Evolutionary conservation across 805 yeast genomes (phyloP).

Genomic region (Scheffersomyces lignosus): DNA sequence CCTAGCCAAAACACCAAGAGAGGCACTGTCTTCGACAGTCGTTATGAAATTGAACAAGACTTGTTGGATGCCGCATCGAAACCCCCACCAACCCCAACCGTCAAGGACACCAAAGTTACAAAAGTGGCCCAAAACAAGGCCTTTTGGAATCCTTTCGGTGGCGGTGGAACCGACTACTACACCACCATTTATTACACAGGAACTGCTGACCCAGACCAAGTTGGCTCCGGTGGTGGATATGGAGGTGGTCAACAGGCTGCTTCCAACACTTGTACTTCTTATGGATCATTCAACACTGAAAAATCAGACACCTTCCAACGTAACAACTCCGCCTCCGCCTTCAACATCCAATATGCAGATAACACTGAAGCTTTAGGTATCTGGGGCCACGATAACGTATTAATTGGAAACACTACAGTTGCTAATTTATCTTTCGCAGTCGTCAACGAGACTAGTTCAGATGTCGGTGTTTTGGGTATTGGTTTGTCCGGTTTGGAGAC

Average conservation of each 20-base stretch:
- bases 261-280: conserved; percentile 40
- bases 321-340: conserved; percentile 42
- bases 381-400: conserved; percentile 64
- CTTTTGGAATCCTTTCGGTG: background rate
- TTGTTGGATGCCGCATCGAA: background rate
- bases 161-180: background rate
- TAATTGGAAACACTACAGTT: conserved; percentile 50
- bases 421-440: conserved; percentile 67
- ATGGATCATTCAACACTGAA: conserved; percentile 50
- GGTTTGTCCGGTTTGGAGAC: conserved; percentile 71
- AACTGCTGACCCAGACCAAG: conserved; percentile 3
- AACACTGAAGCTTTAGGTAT: conserved; percentile 47
- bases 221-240: conserved; percentile 4
- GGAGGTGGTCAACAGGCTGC: conserved; percentile 5
- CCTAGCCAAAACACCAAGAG: conserved; percentile 2
- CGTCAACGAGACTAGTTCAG: conserved; percentile 44
- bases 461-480: conserved; percentile 67
- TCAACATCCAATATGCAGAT: conserved; percentile 50
- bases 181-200: conserved; percentile 4
- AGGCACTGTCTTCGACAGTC: background rate
- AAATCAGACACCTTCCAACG: conserved; percentile 37
- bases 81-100: background rate
- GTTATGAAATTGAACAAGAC: too few relatives aligned
- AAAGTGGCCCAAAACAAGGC: background rate
- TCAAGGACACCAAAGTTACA: background rate